Base-by-base conservation (phyloP, 306 rosid species). In the Luffa acutangula region DNA sequence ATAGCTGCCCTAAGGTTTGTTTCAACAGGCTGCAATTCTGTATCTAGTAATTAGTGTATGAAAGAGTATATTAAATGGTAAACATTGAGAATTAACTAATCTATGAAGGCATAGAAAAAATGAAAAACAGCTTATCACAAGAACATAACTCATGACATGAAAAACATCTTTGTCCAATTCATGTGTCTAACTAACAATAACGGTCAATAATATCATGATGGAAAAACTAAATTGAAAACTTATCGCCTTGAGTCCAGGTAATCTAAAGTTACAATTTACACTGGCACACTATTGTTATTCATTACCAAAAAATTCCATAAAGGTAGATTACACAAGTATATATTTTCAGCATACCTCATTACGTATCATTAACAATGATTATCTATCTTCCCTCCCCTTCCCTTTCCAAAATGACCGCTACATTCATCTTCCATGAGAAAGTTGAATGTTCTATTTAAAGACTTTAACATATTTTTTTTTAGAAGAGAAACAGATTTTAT, bases 21-120 rank as follows among this genome's bases (percentile, higher is more conserved):
- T 87, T 95, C 96, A 87, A 90, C 89, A 77, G 89, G 96, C 85
- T 90, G 89, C 87, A 87, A 89, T 76, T 92, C 98, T 92, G 97
- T 80, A 85, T 57, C 63, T 69, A 80, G 54, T 42, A 49, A 60
- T 79, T 39, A 83, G 78, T 58, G 83, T 62, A 76, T 56, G 37
- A 76, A 48, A 76, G 59, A 56, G 36, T 37, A 53, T 76, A 39
- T 56, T 58, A n/a, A 76, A 21, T 5, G 21, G 54, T 9, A 41
- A 76, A 58, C 62, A 56, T 18, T 2, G 39, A 17, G 62, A 49
- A 74, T 74, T 21, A 51, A 73, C 14, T 49, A 53, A 72, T 25
- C 13, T 48, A 72, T 21, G 58, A 46, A 25, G 57, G 6, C 57
- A 48, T 48, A 42, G 18, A 54, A 31, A 9, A 75, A 12, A 52